phyloP scores from a whole-genome alignment of 192 early-diverging fungal species.

The Coemansia sp. region DNA sequence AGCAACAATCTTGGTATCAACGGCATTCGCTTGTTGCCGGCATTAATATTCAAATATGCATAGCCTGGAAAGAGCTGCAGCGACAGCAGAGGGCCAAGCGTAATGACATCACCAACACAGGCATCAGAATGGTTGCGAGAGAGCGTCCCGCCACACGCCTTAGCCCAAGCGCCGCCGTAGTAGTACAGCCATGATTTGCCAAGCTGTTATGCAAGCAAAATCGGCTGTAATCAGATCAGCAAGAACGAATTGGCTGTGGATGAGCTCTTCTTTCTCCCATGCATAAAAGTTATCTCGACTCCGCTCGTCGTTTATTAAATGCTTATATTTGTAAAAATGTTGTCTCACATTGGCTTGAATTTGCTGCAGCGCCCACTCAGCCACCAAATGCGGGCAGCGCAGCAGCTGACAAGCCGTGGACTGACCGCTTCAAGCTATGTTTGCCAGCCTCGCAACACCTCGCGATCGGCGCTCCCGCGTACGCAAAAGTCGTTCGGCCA shows the following conservation, averaged over 20 bases:
- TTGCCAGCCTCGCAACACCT: constrained; percentile 7
- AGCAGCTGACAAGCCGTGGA: neutral
- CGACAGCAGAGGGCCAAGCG: neutral
- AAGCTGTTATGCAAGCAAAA: no score
- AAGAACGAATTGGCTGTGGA: no score
- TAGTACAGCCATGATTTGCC: no score
- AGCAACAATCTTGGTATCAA: no score
- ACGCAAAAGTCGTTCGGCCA: constrained; percentile 23
- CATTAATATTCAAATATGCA: neutral
- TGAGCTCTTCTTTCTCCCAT: no score
- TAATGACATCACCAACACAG: neutral
- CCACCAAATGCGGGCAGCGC: neutral
- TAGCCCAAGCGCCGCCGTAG: no score
- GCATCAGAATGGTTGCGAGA: neutral
- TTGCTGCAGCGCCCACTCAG: neutral
- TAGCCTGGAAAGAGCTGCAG: neutral
- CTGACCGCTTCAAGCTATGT: neutral
- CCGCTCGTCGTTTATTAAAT: neutral
- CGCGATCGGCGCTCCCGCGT: constrained; percentile 7
- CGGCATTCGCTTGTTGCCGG: neutral
- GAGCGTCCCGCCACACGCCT: neutral
- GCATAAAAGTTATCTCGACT: no score
- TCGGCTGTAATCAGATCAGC: no score
- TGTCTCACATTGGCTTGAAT: neutral
- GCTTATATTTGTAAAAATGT: no score